Evolutionary conservation across 495 filamentous ascomycete genomes (phyloP), one percentile per base, ranked within the genome.

Genomic region (Aspergillus funiculosus): DNA sequence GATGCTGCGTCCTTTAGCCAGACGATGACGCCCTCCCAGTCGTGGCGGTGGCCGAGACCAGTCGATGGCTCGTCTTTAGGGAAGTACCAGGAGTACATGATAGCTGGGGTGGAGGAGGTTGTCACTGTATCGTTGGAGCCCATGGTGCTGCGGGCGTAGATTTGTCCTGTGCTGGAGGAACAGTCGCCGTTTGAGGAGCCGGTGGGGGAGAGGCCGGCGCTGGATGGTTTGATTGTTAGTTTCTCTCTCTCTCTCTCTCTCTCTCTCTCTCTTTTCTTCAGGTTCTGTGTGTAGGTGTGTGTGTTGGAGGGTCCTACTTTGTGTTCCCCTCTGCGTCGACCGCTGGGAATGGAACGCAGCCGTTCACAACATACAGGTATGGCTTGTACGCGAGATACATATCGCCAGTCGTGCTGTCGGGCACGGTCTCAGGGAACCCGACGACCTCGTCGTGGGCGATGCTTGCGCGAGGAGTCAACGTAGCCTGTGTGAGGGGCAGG

Each of bases 81-180:
- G 46, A 73, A 62, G 52, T 74, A 76, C 75, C 74, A 79, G 4
- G 66, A 48, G 48, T 79, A 79, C 65, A 79, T 69, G n/a, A 79
- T 52, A 5, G 64, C 75, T n/a, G n/a, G n/a, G 51, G 67, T 47
- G 3, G 55, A 51, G 17, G 49, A 58, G 29, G 46, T 48, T 19
- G 28, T 10, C 3, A 13, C n/a, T 9, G 40, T 34, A 20, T 20
- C 28, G 20, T 13, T 2, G 40, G 40, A n/a, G n/a, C n/a, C 8
- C 20, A 45, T 69, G 46, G 69, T 73, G 21, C 52, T 46, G 25
- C 75, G 66, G 10, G 68, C 66, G 51, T 79, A 79, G 25, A 77
- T 58, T 47, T 79, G 75, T 2, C 75, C 75, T 1, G 62, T 68
- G 60, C 53, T 69, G 52, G 45, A 62, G 43, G 43, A 56, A 60